Evolutionary conservation across 2,329 filamentous ascomycete species (phyloP).

Genomic region (Xylaria sp.): DNA sequence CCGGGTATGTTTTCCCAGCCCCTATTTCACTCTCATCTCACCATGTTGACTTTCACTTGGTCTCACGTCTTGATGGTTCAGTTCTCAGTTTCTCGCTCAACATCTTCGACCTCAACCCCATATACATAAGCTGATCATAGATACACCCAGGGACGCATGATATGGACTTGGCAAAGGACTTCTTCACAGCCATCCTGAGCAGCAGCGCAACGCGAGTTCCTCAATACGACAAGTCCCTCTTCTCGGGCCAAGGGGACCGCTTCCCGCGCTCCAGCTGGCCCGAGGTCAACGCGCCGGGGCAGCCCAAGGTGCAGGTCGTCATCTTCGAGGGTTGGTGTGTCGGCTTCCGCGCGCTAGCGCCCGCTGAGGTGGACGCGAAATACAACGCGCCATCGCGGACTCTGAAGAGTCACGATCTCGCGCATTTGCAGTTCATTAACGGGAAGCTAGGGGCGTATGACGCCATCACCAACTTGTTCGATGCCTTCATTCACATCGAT

Average conservation of each 20-base stretch:
- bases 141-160: conserved; percentile 73
- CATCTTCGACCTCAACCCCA: background rate
- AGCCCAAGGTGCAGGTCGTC: conserved; percentile 68
- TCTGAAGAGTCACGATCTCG: conserved; percentile 59
- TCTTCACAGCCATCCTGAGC: conserved; percentile 69
- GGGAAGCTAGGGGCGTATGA: conserved; percentile 60
- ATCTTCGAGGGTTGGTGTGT: conserved; percentile 94
- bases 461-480: conserved; percentile 59
- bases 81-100: background rate
- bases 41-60: background rate
- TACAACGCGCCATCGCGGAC: conserved; percentile 62
- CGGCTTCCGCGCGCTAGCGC: conserved; percentile 75
- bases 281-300: conserved; percentile 61
- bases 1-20: conserved; percentile 64
- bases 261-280: conserved; percentile 71
- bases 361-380: conserved; percentile 62
- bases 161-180: conserved; percentile 67
- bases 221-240: conserved; percentile 84
- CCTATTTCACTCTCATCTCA: background rate
- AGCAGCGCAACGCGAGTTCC: conserved; percentile 69
- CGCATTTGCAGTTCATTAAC: conserved; percentile 63
- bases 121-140: background rate
- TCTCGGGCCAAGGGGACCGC: conserved; percentile 80
- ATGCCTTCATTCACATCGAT: conserved; percentile 70
- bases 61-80: background rate